Evolutionary conservation across 2,329 filamentous ascomycete genomes (phyloP), one percentile per base, ranked within the genome.

Genomic region (Chalara sp.): DNA sequence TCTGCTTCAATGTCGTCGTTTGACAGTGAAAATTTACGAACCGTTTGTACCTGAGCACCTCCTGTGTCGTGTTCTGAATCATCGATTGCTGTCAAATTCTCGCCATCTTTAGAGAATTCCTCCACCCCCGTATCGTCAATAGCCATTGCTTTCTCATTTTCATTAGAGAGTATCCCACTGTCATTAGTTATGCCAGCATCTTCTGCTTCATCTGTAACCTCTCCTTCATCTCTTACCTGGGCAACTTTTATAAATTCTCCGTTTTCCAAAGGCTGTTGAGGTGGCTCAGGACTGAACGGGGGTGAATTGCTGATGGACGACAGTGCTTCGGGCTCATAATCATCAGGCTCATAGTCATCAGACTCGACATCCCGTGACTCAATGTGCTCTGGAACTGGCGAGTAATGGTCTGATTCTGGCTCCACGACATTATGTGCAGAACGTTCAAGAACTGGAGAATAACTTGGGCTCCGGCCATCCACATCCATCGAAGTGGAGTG

Each of bases 331-430:
- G 61, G 50, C 11, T 59, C 59, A 4, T 68, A 70, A 49, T 73
- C 74, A 13, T 76, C 76, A 45, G 79, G 79, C 55, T 83, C 78
- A 58, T 82, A 81, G 46, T 68, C 73, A 53, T 81, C 79, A 12
- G 76, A 76, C 42, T 63, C 63, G 6, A 52, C 47, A 4, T 61
- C 59, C 35, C n/a, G 35, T 10, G n/a, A n/a, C 8, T 10, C n/a
- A 37, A 8, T 37, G 8, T 37, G 35, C 40, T 12, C 11, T 43
- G 10, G 11, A 43, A 13, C 21, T 12, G 40, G 11, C 37, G 47
- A 47, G n/a, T 45, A 32, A 29, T 56, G 52, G 4, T 6, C 33
- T 6, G 10, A 41, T 33, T 44, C 48, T 28, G n/a, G 11, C 28
- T 48, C 47, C 6, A 41, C 52, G 44, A 44, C 13, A 29, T 47